Percentiles rank a stretch among this genome's conserved stretches.
These are phyloP conservation scores for Tylopilus orsonianus DNA, from an alignment of 1,284 basidiomycete genomes.

Conservation along the genomic window DNA sequence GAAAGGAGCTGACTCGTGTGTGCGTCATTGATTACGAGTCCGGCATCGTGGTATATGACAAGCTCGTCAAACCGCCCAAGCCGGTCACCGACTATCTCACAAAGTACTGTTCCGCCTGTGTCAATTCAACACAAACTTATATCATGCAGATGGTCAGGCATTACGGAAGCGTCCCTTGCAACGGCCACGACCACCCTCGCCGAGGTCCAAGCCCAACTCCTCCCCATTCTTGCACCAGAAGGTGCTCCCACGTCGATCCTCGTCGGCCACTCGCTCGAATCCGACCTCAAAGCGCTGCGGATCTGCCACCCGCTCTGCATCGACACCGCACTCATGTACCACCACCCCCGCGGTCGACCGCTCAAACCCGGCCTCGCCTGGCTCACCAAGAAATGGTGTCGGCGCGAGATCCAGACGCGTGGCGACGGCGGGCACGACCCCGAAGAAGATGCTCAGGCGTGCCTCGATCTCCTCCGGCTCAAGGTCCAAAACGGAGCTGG, in stretches of 20 bases:
- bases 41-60: conserved; percentile 76
- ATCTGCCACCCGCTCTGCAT: conserved; percentile 83
- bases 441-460: conserved; percentile 87
- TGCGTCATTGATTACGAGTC: conserved; percentile 78
- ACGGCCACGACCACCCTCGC: conserved; percentile 72
- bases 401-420: conserved; percentile 78
- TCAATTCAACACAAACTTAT: not conserved
- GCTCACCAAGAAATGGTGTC: conserved; percentile 89
- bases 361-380: conserved; percentile 91
- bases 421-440: conserved; percentile 86
- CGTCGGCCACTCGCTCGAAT: conserved; percentile 92
- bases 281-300: conserved; percentile 82
- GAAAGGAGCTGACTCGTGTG: conserved; percentile 83
- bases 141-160: conserved; percentile 79
- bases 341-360: conserved; percentile 87
- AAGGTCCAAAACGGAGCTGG: conserved; percentile 78
- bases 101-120: conserved; percentile 45
- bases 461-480: conserved; percentile 76
- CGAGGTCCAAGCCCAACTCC: conserved; percentile 71
- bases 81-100: conserved; percentile 88
- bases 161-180: conserved; percentile 72
- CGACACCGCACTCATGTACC: conserved; percentile 85
- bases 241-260: conserved; percentile 74
- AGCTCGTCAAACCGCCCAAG: conserved; percentile 81
- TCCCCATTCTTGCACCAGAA: conserved; percentile 50